Conservation (phyloP, 2,329 filamentous ascomycete species). For the Exophiala dermatitidis region DNA sequence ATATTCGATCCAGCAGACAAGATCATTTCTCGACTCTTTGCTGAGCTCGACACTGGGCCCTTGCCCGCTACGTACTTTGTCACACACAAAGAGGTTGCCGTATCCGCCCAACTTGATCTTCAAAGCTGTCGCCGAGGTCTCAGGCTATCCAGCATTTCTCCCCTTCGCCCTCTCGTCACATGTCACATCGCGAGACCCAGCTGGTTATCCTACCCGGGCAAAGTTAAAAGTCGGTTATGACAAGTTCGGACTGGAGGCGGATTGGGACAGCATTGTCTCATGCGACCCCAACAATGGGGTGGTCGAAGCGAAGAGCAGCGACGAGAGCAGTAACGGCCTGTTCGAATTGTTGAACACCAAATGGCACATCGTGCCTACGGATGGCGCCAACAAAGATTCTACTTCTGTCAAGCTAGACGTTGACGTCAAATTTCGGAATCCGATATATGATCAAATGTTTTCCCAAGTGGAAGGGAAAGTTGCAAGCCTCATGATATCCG, state of each 20-base stretch:
- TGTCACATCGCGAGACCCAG: slow-evolving; percentile 66
- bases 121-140: slow-evolving; percentile 78
- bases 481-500: slow-evolving; percentile 80
- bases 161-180: slow-evolving; percentile 75
- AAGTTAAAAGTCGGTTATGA: slow-evolving; percentile 81
- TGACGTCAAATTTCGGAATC: slow-evolving; percentile 78
- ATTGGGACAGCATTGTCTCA: slow-evolving; percentile 70
- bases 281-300: slow-evolving; percentile 61
- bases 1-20: slow-evolving; percentile 6
- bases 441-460: slow-evolving; percentile 78
- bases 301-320: slow-evolving; percentile 62
- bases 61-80: slow-evolving; percentile 52
- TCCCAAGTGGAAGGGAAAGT: slow-evolving; percentile 75
- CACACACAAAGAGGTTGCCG: slow-evolving; percentile 67
- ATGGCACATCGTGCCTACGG: slow-evolving; percentile 38
- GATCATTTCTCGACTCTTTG: slow-evolving; percentile 24
- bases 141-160: slow-evolving; percentile 78
- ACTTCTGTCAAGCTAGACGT: slow-evolving; percentile 72
- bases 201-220: slow-evolving; percentile 59
- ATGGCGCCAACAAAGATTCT: slow-evolving; percentile 36
- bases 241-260: slow-evolving; percentile 60
- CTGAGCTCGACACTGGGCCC: slow-evolving; percentile 24
- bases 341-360: slow-evolving; percentile 41
- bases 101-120: slow-evolving; percentile 68
- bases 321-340: slow-evolving; percentile 49